phyloP scores from a whole-genome alignment of 768 basidiomycete genomes.

The Chalciporus pseudorubinellus region DNA sequence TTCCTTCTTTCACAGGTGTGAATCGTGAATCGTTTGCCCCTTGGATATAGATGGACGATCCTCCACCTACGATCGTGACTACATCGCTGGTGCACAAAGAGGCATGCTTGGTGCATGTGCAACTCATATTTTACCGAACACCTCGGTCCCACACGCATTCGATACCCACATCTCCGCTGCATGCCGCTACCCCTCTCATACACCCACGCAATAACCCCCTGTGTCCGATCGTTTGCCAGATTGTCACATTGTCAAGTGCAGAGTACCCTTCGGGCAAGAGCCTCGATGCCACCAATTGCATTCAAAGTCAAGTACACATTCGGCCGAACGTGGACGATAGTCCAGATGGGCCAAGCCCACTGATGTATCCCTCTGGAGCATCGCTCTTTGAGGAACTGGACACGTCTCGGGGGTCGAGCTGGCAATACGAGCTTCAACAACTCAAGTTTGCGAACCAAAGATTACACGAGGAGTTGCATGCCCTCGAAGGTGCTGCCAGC shows the following conservation, averaged over 20 bases:
- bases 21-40: not conserved
- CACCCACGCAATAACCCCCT: constrained; percentile 18
- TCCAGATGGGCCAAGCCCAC: not conserved
- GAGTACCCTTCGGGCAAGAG: not conserved
- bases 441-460: constrained; percentile 69
- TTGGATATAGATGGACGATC: constrained; percentile 13
- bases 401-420: constrained; percentile 65
- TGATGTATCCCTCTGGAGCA: constrained; percentile 17
- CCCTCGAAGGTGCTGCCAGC: constrained; percentile 32
- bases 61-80: constrained; percentile 18
- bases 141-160: constrained; percentile 10
- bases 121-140: constrained; percentile 40
- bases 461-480: constrained; percentile 55
- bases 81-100: constrained; percentile 41
- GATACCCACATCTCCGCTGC: not conserved
- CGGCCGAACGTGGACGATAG: not conserved
- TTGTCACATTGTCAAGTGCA: constrained; percentile 16
- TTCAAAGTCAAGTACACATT: not conserved
- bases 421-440: constrained; percentile 93
- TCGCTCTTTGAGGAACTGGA: constrained; percentile 77
- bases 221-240: constrained; percentile 32
- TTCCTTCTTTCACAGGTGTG: not conserved
- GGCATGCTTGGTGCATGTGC: constrained; percentile 27
- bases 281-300: not conserved
- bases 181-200: constrained; percentile 5